Evolutionary conservation across 1,284 basidiomycete species (phyloP).

Genomic region (Melanopsichium pennsylvanicum): DNA sequence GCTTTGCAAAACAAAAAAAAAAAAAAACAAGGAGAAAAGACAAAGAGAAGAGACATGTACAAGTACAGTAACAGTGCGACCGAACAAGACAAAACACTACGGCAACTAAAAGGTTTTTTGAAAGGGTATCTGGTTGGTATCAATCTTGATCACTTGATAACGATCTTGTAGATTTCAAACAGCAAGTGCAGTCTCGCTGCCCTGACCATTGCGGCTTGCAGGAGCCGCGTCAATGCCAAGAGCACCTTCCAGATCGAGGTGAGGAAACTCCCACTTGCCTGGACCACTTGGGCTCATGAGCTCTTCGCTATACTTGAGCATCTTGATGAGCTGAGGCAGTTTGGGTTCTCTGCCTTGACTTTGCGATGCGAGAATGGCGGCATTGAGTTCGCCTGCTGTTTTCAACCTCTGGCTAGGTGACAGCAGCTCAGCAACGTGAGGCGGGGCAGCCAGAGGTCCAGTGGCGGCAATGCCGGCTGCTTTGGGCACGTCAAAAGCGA

Average conservation of each 20-base stretch:
- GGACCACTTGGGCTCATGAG: conserved; percentile 73
- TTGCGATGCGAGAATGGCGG: conserved; percentile 88
- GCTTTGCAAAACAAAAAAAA: conserved; percentile 11
- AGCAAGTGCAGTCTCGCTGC: conserved; percentile 10
- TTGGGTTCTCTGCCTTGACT: conserved; percentile 93
- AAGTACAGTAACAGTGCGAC: too few species aligned
- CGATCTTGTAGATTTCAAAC: conserved; percentile 2
- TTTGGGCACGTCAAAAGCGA: conserved; percentile 77
- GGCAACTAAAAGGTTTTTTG: too few species aligned
- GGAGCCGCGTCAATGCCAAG: conserved; percentile 20
- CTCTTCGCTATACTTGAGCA: conserved; percentile 87
- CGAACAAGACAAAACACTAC: too few species aligned
- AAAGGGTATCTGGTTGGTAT: conserved; percentile 11
- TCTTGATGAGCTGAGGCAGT: conserved; percentile 81
- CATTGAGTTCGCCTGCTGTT: conserved; percentile 89
- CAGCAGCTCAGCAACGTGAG: conserved; percentile 77
- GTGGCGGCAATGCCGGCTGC: conserved; percentile 15
- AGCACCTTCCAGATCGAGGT: conserved; percentile 46
- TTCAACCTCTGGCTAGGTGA: conserved; percentile 86
- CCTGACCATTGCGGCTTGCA: conserved; percentile 9
- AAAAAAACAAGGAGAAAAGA: conserved; percentile 5
- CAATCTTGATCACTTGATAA: neutral
- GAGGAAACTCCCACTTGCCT: conserved; percentile 55
- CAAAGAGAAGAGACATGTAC: neutral
- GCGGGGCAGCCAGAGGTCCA: conserved; percentile 68